phyloP scores from a whole-genome alignment of 768 basidiomycete genomes.

The Naematelia aurantialba region DNA sequence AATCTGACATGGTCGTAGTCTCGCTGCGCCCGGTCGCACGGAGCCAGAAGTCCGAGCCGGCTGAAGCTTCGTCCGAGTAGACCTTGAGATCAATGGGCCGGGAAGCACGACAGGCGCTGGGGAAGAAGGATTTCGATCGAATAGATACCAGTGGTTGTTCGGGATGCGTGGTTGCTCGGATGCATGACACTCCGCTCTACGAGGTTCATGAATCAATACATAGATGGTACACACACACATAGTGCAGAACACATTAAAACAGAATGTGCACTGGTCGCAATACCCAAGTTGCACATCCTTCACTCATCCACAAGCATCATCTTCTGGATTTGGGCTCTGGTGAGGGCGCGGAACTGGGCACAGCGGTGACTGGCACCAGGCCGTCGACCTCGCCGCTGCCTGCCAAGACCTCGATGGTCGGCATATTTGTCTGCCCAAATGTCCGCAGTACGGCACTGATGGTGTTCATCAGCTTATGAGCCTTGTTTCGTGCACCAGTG shows the following conservation, averaged over 20 bases:
- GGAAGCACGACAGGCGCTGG: too few species aligned
- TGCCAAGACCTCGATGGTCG: constrained; percentile 8
- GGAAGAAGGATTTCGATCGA: too few species aligned
- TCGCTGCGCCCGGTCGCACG: constrained; percentile 22
- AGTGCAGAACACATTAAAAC: too few species aligned
- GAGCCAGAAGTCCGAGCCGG: constrained; percentile 15
- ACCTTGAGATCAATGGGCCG: not conserved
- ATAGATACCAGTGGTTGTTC: too few species aligned
- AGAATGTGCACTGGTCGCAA: too few species aligned
- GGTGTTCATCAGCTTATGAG: not conserved
- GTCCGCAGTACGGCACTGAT: constrained; percentile 14
- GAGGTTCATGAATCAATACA: not conserved
- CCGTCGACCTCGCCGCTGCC: not conserved
- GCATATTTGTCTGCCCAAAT: constrained; percentile 19
- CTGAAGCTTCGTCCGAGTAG: constrained; percentile 4
- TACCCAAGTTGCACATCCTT: too few species aligned
- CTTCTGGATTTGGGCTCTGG: not conserved
- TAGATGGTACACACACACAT: too few species aligned
- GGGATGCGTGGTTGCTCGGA: not conserved
- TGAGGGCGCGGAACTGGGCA: not conserved
- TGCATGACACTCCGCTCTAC: not conserved
- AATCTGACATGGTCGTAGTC: constrained; percentile 5
- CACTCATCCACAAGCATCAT: too few species aligned
- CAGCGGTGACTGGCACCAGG: not conserved
- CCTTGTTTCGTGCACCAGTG: too few species aligned